Conservation (phyloP, 1,139 yeast species). For the Zygotorulaspora mrakii region DNA sequence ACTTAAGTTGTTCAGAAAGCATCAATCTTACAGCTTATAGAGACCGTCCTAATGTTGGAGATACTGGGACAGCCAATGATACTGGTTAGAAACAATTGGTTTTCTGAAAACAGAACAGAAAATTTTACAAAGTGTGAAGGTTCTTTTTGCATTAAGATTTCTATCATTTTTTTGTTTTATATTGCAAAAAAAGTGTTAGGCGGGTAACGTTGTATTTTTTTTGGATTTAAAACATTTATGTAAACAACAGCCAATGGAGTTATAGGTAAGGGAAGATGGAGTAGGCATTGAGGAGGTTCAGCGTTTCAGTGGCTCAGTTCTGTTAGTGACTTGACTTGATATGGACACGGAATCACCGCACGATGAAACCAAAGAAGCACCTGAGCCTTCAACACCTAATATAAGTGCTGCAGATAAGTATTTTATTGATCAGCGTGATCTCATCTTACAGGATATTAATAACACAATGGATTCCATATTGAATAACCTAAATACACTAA, state of each 20-base stretch:
- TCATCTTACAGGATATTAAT: constrained; percentile 33
- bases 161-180: no score
- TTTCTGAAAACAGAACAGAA: constrained; percentile 1
- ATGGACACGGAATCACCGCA: constrained; percentile 3
- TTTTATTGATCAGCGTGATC: constrained; percentile 33
- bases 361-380: constrained; percentile 2
- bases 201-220: no score
- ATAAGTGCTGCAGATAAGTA: constrained; percentile 26
- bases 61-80: constrained; percentile 26
- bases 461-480: constrained; percentile 48
- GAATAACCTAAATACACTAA: constrained; percentile 47
- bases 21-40: constrained; percentile 31
- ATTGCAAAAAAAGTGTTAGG: no score
- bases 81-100: constrained; percentile 24
- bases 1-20: constrained; percentile 26
- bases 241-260: no score
- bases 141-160: neutral
- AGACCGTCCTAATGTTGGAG: constrained; percentile 28
- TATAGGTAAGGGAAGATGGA: no score
- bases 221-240: no score
- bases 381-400: constrained; percentile 3
- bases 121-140: constrained; percentile 1
- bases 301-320: no score
- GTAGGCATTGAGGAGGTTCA: no score
- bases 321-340: no score